Percentiles rank a stretch among this genome's conserved stretches.
phyloP scores from a whole-genome alignment of 2,329 filamentous ascomycete species.

The Scleromitrula shiraiana region DNA sequence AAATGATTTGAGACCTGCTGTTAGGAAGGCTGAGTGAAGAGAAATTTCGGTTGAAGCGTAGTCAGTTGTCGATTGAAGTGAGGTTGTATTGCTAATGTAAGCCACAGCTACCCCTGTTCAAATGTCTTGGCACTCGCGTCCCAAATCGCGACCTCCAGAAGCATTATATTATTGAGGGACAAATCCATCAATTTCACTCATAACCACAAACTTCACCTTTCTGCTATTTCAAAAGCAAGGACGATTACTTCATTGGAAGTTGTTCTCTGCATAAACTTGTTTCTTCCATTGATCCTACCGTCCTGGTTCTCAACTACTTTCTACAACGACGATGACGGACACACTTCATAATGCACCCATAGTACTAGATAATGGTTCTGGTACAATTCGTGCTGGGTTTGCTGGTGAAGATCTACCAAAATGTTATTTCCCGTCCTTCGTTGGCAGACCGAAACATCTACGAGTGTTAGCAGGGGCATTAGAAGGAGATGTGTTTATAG shows the following conservation, averaged over 20 bases:
- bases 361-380: slow-evolving; percentile 97
- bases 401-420: slow-evolving; percentile 93
- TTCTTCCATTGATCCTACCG: no score
- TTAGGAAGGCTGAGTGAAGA: no score
- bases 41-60: no score
- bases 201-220: neutral
- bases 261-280: neutral
- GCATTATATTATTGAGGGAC: neutral
- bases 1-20: no score
- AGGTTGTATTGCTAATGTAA: neutral
- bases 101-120: slow-evolving; percentile 7
- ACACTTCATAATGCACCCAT: slow-evolving; percentile 93
- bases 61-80: no score
- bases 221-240: neutral
- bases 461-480: slow-evolving; percentile 92
- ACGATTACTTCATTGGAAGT: neutral
- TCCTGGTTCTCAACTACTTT: no score
- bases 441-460: slow-evolving; percentile 90
- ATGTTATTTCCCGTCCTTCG: slow-evolving; percentile 95
- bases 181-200: slow-evolving; percentile 1
- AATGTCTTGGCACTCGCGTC: slow-evolving; percentile 10
- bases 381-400: slow-evolving; percentile 94
- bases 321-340: slow-evolving; percentile 48
- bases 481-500: slow-evolving; percentile 96
- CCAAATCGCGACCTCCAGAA: neutral